Evolutionary conservation across 768 basidiomycete genomes (phyloP), one percentile per base, ranked within the genome.

Genomic region (Trametes cingulata): DNA sequence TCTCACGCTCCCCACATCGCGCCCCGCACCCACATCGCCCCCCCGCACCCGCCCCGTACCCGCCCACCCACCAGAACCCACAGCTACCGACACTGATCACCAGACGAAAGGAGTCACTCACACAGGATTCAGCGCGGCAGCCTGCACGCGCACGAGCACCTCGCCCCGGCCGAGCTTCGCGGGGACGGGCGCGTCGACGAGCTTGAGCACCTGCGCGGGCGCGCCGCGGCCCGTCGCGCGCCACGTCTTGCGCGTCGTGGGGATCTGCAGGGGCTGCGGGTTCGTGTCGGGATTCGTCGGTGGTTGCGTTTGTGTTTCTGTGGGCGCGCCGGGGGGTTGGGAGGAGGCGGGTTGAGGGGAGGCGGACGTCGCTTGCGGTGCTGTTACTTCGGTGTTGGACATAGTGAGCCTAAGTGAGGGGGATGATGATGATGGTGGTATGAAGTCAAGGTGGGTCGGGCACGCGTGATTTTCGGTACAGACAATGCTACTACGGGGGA

Each of bases 101-200:
- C 10, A 25, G 36, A 19, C 20, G 15, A 15, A 27, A 6, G 36
- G 48, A 40, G n/a, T 29, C 36, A 67, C 81, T 61, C 69, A 88
- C 84, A 85, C 78, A 1, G 88, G 88, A 66, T 93, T 93, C 41
- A 91, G 74, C 0, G 87, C 86, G 0, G 79, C 81, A 10, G 83
- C 80, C 22, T 74, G 72, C 3, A 86, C 76, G 57, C 77, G 76
- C 50, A 87, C 75, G 14, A 85, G 77, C 13, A 87, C 75, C 60
- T 83, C 72, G 3, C 76, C 79, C 17, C 64, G 49, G 13, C 67
- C 60, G 0, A 81, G 74, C 12, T 72, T 69, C 3, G 60, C 58
- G 0, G 79, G 71, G 13, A 75, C 67, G 6, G 74, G 71, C 3
- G 62, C 61, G 45, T 74, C 51, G 2, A 60, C 29, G 43, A 77